Evolutionary conservation across 352 stramenopile genomes (phyloP).

Genomic region (Aphanomyces invadans): DNA sequence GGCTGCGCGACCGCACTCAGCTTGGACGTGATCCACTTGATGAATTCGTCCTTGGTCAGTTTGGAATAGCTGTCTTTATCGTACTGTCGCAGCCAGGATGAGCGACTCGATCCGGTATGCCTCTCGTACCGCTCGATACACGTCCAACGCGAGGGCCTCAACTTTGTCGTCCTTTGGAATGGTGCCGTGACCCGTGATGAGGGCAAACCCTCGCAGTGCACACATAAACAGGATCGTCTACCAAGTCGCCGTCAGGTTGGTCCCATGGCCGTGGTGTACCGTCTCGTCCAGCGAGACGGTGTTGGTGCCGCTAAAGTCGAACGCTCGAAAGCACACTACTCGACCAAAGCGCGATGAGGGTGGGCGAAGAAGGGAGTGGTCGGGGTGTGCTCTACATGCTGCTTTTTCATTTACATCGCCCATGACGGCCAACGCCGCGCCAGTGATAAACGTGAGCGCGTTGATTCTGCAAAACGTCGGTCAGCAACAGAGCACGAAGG

Average conservation of each 20-base stretch:
- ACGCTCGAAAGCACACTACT: constrained; percentile 61
- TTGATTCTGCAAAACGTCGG: constrained; percentile 60
- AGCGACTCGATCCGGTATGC: neutral
- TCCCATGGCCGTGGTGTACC: constrained; percentile 26
- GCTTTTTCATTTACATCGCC: constrained; percentile 48
- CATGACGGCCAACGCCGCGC: constrained; percentile 37
- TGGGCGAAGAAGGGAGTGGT: too few species aligned
- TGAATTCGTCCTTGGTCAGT: constrained; percentile 15
- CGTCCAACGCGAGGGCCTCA: constrained; percentile 44
- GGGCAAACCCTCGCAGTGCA: constrained; percentile 39
- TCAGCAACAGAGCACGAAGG: too few species aligned
- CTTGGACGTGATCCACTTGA: constrained; percentile 2
- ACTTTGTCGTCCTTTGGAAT: constrained; percentile 52
- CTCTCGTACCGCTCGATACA: constrained; percentile 31
- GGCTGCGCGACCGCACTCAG: neutral
- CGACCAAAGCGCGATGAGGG: neutral
- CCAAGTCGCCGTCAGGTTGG: neutral
- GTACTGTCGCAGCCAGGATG: neutral
- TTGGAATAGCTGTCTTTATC: constrained; percentile 21
- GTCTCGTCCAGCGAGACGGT: constrained; percentile 75
- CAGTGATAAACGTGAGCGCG: constrained; percentile 56
- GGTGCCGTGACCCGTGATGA: constrained; percentile 38
- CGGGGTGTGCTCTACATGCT: too few species aligned
- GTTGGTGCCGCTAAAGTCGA: constrained; percentile 64
- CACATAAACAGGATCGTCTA: constrained; percentile 64